Evolutionary conservation across 345 rosid genomes (phyloP), one percentile per base, ranked within the genome.

Genomic region (Camelina neglecta): DNA sequence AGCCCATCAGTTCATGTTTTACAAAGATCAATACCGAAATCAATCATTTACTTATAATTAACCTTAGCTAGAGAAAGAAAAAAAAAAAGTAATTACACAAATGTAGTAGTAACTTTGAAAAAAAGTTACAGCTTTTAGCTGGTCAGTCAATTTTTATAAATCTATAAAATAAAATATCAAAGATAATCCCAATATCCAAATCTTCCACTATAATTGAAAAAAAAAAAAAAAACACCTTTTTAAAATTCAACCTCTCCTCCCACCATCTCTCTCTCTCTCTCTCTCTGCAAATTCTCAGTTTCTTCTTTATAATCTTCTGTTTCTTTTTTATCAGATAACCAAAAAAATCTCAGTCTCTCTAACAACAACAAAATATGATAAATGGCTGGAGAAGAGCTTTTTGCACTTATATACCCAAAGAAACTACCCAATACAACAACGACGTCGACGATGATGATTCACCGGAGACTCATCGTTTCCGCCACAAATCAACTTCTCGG

Each of bases 311-410:
- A 18, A 57, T 69, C 75, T 23, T 29, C 31, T 29, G 31, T 29
- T 35, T 18, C 18, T 18, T 8, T n/a, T 50, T 41, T 54, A 72
- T 74, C 73, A 15, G 7, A 62, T 31, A 44, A 12, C 49, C 20
- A 47, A 47, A 50, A 12, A 56, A 57, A 57, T 65, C 64, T 58
- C 42, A 56, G 76, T 71, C 68, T 29, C 70, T 29, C 47, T 23
- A 21, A 41, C 55, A 31, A 47, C 41, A 45, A 23, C 29, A 42
- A 47, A 38, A n/a, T 44, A 90, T 93, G 98, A 88, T 93, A 57
- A 84, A 76, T 51, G 93, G 90, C 2, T 93, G 98, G 98, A 89
- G 95, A 83, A 83, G 93, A 80, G 98, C 96, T 26, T 89, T 93
- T 58, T 93, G 98, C 72, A 93, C 98, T 18, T 87, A 93, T 33